Base-by-base conservation (phyloP, 1,139 yeast genomes). In the Zygotorulaspora mrakii region DNA sequence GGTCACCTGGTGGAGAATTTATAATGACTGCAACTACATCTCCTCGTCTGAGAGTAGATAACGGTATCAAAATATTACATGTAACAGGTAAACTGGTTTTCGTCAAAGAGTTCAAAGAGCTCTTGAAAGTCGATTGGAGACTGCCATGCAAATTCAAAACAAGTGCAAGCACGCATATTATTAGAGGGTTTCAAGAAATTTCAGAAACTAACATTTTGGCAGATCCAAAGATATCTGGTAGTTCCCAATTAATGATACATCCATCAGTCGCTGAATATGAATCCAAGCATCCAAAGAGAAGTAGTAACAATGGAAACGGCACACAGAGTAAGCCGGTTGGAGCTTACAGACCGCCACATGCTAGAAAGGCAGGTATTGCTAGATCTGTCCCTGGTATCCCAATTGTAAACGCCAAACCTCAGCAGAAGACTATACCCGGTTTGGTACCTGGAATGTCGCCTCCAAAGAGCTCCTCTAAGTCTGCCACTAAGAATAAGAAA, bases 1-100 rank as follows among this genome's bases (percentile, higher is more conserved):
- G 98, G 98, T 82, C 95, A 3, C 98, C 99, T n/a, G 95, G 94
- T 67, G 97, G 98, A 27, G 78, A 94, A 58, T 87, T 75, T 59
- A 80, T 94, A 45, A 69, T 94, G 62, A 89, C 97, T 13, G 98
- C 98, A 17, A 94, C 98, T 5, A 91, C 98, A 0, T 80, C 96
- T 16, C 99, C 99, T 48, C 76, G 99, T 57, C 76, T 94, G 57
- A 79, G 98, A 61, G 99, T 94, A 37, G 99, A 94, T 64, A 94
- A 94, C 63, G 94, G 97, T 41, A 79, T 83, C 53, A 86, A 87
- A 65, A 72, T 94, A 55, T 91, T 97, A 96, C 95, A 91, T 63
- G 88, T 82, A 46, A 73, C 80, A 48, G 98, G 98, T 33, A 77
- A 80, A 54, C 74, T 91, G 51, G 73, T 87, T 40, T 94, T 75